Conservation (phyloP, 768 basidiomycete genomes). For the Tulasnella sp. region DNA sequence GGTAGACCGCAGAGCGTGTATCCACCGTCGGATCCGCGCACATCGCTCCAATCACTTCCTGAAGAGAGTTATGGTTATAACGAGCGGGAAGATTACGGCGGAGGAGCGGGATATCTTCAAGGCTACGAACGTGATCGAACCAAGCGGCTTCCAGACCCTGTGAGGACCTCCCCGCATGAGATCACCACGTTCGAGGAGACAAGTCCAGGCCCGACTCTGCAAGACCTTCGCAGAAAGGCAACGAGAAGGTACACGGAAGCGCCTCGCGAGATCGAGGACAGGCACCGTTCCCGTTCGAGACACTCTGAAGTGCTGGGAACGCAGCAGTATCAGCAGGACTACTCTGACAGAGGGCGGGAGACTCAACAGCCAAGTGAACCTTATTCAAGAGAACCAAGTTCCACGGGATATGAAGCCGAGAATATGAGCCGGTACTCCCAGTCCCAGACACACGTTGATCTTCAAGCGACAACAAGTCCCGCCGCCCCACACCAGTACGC, state of each 20-base stretch:
- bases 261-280: not conserved
- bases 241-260: not conserved
- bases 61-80: not conserved
- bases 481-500: not conserved
- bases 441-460: not conserved
- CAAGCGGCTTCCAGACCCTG: not conserved
- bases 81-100: not conserved
- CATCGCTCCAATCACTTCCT: constrained; percentile 3
- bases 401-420: not conserved
- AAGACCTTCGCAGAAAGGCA: not conserved
- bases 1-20: not conserved
- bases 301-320: not conserved
- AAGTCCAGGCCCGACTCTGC: not conserved
- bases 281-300: not conserved
- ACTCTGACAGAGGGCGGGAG: not conserved
- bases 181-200: not conserved
- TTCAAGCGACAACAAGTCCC: not conserved
- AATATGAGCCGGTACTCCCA: not conserved
- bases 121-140: not conserved
- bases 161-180: not conserved
- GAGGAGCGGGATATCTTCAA: not conserved
- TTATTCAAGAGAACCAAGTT: not conserved
- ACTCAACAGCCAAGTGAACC: not conserved
- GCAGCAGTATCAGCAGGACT: not conserved
- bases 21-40: not conserved